Evolutionary conservation across 1,139 yeast genomes (phyloP).

Genomic region (Pneumocystis carinii): DNA sequence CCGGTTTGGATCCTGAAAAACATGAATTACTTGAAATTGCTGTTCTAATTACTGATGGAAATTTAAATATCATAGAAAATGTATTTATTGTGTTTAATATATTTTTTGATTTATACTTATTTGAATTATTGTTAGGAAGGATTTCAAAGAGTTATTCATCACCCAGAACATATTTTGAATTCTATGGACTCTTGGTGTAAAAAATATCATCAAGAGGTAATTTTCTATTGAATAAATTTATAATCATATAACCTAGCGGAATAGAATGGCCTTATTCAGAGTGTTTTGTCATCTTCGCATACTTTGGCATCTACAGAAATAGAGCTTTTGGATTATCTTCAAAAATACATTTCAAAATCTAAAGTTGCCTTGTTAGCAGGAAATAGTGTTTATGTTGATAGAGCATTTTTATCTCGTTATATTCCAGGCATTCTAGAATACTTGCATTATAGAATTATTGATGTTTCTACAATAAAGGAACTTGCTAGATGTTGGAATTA

Average conservation of each 20-base stretch:
- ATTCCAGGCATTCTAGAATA: constrained; percentile 62
- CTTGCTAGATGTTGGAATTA: constrained; percentile 67
- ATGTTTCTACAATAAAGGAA: constrained; percentile 75
- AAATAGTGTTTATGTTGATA: constrained; percentile 82
- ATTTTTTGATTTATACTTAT: not conserved
- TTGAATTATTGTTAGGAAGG: constrained; percentile 27
- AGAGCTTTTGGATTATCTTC: constrained; percentile 49
- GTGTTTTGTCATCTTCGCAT: constrained; percentile 43
- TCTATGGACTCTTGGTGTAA: constrained; percentile 78
- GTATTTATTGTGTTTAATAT: constrained; percentile 13
- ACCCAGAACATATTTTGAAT: constrained; percentile 48
- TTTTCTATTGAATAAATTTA: constrained; percentile 12
- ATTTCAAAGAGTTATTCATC: constrained; percentile 69
- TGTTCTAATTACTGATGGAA: constrained; percentile 73
- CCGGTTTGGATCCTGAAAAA: constrained; percentile 62
- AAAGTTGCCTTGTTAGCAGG: constrained; percentile 66
- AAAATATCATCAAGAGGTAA: constrained; percentile 46
- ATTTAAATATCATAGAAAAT: constrained; percentile 51
- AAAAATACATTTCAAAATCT: constrained; percentile 36
- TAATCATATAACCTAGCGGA: not conserved
- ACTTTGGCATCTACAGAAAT: constrained; percentile 45
- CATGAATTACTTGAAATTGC: constrained; percentile 85
- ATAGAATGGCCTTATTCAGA: constrained; percentile 58
- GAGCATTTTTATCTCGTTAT: constrained; percentile 67
- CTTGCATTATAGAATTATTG: constrained; percentile 62